These are phyloP conservation scores for Candida hispaniensis DNA, from an alignment of 805 yeast genomes.

Conservation along the genomic window DNA sequence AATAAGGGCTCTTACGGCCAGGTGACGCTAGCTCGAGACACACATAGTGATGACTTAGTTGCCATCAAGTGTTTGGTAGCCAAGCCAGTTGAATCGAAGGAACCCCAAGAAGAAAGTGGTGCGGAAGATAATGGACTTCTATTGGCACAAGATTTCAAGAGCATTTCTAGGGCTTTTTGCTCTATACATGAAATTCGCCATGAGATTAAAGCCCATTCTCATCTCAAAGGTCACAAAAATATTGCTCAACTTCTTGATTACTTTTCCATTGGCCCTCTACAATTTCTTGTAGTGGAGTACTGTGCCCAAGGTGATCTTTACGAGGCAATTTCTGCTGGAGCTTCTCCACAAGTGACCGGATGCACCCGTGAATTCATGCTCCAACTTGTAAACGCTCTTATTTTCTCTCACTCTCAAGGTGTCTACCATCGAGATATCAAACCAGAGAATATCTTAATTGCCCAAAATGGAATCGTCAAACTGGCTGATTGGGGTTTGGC, in stretches of 20 bases:
- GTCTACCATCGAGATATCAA: conserved; percentile 89
- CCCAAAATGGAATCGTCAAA: conserved; percentile 44
- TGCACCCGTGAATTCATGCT: conserved; percentile 48
- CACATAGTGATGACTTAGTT: conserved; percentile 40
- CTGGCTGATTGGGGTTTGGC: conserved; percentile 90
- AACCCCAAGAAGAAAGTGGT: not conserved
- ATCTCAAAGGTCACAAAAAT: conserved; percentile 69
- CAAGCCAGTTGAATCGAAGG: no score
- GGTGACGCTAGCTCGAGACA: conserved; percentile 77
- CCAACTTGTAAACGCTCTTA: conserved; percentile 68
- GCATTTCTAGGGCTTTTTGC: conserved; percentile 12
- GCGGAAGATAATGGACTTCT: not conserved
- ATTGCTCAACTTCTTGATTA: conserved; percentile 67
- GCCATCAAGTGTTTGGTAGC: conserved; percentile 67
- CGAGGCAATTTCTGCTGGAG: conserved; percentile 62
- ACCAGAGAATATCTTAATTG: conserved; percentile 83
- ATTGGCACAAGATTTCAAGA: conserved; percentile 3
- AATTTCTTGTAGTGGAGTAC: conserved; percentile 77
- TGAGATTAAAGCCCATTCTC: conserved; percentile 64
- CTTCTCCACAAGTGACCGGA: conserved; percentile 39
- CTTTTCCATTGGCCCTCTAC: conserved; percentile 40
- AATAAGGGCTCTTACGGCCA: conserved; percentile 92
- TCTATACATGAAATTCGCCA: conserved; percentile 24
- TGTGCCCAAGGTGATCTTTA: conserved; percentile 79
- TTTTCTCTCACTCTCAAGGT: conserved; percentile 71